Evolutionary conservation across 2,329 filamentous ascomycete genomes (phyloP), one percentile per base, ranked within the genome.

Genomic region (Zymoseptoria ardabiliae): DNA sequence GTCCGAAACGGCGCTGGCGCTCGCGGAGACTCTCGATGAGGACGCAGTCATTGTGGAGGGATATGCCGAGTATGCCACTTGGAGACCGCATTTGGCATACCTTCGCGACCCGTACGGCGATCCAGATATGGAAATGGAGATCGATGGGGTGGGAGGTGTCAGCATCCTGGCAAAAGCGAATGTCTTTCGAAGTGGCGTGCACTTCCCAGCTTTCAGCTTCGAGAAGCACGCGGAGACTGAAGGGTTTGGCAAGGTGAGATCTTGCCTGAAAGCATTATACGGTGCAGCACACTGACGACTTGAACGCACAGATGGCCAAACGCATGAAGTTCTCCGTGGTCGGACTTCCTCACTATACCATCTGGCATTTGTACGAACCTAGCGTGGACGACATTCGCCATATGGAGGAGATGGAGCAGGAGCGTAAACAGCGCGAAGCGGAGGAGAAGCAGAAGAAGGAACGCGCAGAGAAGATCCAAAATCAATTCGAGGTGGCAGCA

Each of bases 331-430:
- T 90, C 71, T 96, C 92, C 0, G 94, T 99, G 19, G 89, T 99
- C 60, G 94, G 94, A 30, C 81, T 99, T 53, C 94, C 94, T 6
- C 94, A 99, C 73, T 99, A 99, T 75, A 96, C 91, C 0, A 97
- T 99, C 65, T 99, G 94, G 94, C 94, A 99, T 86, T 81, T 99
- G 70, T 99, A 99, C 78, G 94, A 99, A 75, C 94, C 94, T n/a
- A 96, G 91, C 69, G 90, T 97, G 17, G 94, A 99, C 70, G 94
- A 99, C 70, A 90, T 97, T 63, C 87, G 89, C 61, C 94, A 97
- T 71, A 99, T 99, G 94, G 93, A 92, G 83, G 91, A 97, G 76
- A 97, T 97, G 93, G 93, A 97, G 72, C 81, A 86, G 65, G 92
- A 97, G 72, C 85, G 88, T 58, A 82, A 89, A 64, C 85, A 85